These are phyloP conservation scores for Pestalotiopsis sp. DNA, from an alignment of 2,329 filamentous ascomycete species.

Conservation along the genomic window DNA sequence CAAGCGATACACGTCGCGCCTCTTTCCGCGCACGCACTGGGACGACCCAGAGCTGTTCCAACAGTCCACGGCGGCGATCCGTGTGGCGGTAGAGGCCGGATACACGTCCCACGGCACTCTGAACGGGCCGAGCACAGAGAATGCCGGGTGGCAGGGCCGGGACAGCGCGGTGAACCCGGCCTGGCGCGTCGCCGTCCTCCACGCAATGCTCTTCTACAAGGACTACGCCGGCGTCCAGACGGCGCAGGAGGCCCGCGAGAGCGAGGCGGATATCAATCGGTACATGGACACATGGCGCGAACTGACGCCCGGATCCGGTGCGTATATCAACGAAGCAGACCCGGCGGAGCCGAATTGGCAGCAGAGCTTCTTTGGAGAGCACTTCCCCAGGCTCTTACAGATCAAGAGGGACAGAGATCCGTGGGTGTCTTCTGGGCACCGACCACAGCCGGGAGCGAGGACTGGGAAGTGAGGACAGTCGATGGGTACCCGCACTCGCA, in stretches of 20 bases:
- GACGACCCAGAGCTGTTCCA: conserved; percentile 22
- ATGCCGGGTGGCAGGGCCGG: conserved; percentile 29
- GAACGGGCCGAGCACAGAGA: conserved; percentile 27
- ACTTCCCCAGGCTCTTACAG: conserved; percentile 10
- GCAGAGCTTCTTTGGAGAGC: conserved; percentile 3
- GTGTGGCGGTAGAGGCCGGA: conserved; percentile 36
- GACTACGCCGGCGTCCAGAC: conserved; percentile 1
- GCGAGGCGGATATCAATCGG: conserved; percentile 1
- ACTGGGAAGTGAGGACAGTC: conserved; percentile 13
- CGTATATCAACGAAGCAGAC: conserved; percentile 1
- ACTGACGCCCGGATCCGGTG: not conserved
- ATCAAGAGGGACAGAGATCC: conserved; percentile 15
- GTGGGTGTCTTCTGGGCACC: conserved; percentile 19
- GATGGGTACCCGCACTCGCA: conserved; percentile 9
- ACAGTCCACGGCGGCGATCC: conserved; percentile 30
- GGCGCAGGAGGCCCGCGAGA: not conserved
- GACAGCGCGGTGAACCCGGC: conserved; percentile 41
- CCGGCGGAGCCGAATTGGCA: conserved; percentile 3
- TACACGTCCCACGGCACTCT: conserved; percentile 35
- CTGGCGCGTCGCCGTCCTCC: conserved; percentile 30
- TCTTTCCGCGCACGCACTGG: conserved; percentile 31
- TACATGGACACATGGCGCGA: not conserved
- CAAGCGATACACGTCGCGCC: conserved; percentile 31
- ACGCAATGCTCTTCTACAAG: conserved; percentile 6
- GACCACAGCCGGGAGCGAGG: conserved; percentile 17